Evolutionary conservation across 257 asterid species (phyloP).

Genomic region (Paulownia fortunei): DNA sequence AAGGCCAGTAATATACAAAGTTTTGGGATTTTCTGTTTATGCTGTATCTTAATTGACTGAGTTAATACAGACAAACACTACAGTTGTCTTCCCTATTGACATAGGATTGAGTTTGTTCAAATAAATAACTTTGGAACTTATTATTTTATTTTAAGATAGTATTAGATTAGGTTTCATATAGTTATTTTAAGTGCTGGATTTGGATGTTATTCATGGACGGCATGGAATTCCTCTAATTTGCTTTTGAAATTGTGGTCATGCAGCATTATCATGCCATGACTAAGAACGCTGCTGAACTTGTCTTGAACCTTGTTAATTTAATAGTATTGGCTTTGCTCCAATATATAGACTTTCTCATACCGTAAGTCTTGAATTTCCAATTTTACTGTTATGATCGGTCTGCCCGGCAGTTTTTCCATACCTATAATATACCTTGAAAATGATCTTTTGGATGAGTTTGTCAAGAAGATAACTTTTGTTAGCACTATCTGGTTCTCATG

Average conservation of each 20-base stretch:
- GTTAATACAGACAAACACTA: conserved; percentile 32
- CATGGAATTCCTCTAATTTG: background rate
- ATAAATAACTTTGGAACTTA: background rate
- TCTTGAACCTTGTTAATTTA: background rate
- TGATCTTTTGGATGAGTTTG: background rate
- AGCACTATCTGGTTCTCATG: background rate
- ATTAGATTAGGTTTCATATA: conserved; percentile 15
- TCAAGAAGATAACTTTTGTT: background rate
- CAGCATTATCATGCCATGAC: background rate
- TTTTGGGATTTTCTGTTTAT: conserved; percentile 8
- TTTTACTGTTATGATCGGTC: background rate
- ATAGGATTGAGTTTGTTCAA: background rate
- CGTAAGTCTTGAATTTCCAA: background rate
- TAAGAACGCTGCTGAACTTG: background rate
- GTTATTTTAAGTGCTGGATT: conserved; percentile 5
- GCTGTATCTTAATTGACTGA: conserved; percentile 14
- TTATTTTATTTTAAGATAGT: background rate
- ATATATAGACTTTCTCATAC: background rate
- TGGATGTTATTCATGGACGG: conserved; percentile 10
- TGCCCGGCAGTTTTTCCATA: background rate
- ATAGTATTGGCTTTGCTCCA: background rate
- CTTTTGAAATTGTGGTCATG: background rate
- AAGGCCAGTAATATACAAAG: background rate
- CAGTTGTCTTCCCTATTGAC: conserved; percentile 6
- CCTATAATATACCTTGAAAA: background rate